These are phyloP conservation scores for Penicillium rolfsii DNA, from an alignment of 2,329 filamentous ascomycete genomes.

Conservation along the genomic window DNA sequence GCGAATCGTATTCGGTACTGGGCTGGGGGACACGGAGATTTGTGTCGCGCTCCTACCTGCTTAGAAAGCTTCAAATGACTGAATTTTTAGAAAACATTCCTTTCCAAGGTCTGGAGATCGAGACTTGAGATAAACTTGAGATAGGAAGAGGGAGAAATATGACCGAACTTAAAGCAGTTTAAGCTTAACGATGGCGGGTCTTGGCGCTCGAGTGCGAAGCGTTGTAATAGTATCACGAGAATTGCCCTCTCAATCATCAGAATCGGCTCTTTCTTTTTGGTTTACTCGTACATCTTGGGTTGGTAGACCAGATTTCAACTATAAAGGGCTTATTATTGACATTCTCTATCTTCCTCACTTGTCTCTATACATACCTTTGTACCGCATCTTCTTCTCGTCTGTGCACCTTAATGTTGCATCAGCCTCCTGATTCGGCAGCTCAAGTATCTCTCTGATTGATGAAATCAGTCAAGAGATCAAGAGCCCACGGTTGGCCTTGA, in stretches of 20 bases:
- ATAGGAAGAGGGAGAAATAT: neutral
- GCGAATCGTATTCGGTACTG: neutral
- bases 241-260: neutral
- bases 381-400: neutral
- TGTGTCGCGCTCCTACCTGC: neutral
- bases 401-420: neutral
- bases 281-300: no score
- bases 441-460: neutral
- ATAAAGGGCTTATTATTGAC: no score
- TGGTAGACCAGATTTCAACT: no score
- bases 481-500: neutral
- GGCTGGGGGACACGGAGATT: neutral
- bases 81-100: neutral
- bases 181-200: neutral
- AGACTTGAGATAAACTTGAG: neutral
- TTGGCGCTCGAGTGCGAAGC: neutral
- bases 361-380: neutral
- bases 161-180: neutral
- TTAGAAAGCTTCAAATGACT: neutral
- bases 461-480: slow-evolving; percentile 14
- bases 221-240: neutral
- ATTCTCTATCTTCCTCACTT: no score
- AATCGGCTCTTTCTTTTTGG: no score
- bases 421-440: neutral
- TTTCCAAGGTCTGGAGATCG: neutral